Evolutionary conservation across 1,139 yeast genomes (phyloP).

Genomic region (Suzukiozyma palmioleophila): DNA sequence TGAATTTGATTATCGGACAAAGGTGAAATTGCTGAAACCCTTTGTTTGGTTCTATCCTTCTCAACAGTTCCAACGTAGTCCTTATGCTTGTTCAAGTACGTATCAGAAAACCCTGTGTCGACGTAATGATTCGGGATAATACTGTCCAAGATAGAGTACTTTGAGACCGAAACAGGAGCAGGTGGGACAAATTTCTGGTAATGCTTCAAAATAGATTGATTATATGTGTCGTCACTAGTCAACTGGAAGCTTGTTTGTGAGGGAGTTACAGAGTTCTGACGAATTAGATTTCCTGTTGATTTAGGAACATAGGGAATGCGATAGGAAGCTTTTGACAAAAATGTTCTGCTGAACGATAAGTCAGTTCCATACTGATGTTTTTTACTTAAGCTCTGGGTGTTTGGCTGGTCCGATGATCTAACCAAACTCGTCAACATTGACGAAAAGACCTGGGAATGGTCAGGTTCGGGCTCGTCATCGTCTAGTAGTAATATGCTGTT

Average conservation of each 20-base stretch:
- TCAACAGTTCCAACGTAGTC: constrained; percentile 14
- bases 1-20: constrained; percentile 15
- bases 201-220: constrained; percentile 15
- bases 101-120: constrained; percentile 12
- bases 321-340: not conserved
- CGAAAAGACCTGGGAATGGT: not conserved
- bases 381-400: not conserved
- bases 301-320: not conserved
- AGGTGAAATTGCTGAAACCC: constrained; percentile 11
- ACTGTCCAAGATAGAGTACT: constrained; percentile 15
- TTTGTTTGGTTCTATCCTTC: constrained; percentile 13
- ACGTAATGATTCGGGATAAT: constrained; percentile 14
- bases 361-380: constrained; percentile 11
- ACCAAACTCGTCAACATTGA: not conserved
- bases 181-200: constrained; percentile 12
- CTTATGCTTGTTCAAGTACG: constrained; percentile 11
- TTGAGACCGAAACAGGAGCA: constrained; percentile 13
- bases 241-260: not conserved
- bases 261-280: no score
- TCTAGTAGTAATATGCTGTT: constrained; percentile 9
- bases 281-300: no score
- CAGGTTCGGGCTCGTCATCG: constrained; percentile 4
- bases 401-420: not conserved
- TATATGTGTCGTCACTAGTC: constrained; percentile 8
- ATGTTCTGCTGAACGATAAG: constrained; percentile 7